Base-by-base conservation (phyloP, 2,329 filamentous ascomycete genomes). In the Arthrinium phaeospermum region DNA sequence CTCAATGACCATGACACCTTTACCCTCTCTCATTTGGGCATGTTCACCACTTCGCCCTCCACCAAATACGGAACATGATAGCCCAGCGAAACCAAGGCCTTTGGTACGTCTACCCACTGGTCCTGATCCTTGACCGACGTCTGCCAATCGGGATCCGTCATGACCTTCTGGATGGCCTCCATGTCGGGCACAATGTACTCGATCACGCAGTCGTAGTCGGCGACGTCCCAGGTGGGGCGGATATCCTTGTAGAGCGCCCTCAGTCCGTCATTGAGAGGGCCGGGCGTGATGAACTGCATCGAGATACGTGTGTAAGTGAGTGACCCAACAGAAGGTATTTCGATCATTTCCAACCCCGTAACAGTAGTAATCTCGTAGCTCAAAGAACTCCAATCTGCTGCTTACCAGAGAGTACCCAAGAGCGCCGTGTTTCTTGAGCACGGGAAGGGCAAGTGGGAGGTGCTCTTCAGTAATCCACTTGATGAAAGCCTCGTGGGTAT, bases 401-500 rank as follows among this genome's bases (percentile, higher is more conserved):
- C 78, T 70, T 16, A 80, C 78, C 7, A 81, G 77, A 14, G 75
- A 75, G 67, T 80, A 79, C 0, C 70, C 69, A 6, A 77, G 49
- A 12, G 78, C 73, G 2, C 77, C 76, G 68, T 78, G 71, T 69
- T 73, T 80, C 69, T 78, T 78, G 73, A 80, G 79, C 30, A 79
- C 67, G 8, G 77, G 76, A 10, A 80, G 74, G 34, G 77, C 79
- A 51, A 77, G 71, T 24, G 77, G 77, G 14, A 80, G 69, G 67
- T 81, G 79, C 45, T 76, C 75, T n/a, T 80, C 74, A 19, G 76
- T 73, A 14, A 81, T 76, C 78, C 76, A 81, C 46, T 80, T 78
- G 61, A 80, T 78, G 70, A 81, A 81, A 34, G 69, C 77, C 67
- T 81, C 77, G 69, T 81, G 79, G 7, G 80, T 78, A 68, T 77